Percentiles rank a stretch among this genome's conserved stretches.
These are phyloP conservation scores for Botryotinia narcissicola DNA, from an alignment of 2,329 filamentous ascomycete species.

Conservation along the genomic window DNA sequence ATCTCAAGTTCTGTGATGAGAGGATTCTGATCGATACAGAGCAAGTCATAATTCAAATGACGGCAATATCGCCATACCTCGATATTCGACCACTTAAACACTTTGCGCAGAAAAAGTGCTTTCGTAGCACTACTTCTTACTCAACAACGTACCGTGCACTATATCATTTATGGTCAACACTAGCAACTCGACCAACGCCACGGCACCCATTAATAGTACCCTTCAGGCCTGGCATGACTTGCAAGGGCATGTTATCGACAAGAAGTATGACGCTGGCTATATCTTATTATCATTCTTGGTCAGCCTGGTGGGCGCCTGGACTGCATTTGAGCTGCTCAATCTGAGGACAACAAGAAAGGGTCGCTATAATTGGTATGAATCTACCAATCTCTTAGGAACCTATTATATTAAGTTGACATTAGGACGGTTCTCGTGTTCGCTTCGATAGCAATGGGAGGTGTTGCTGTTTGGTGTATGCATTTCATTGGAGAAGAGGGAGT, in stretches of 20 bases:
- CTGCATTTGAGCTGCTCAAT: conserved; percentile 80
- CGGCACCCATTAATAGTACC: conserved; percentile 6
- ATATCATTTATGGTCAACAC: conserved; percentile 17
- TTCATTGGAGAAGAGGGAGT: conserved; percentile 82
- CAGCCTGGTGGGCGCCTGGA: conserved; percentile 73
- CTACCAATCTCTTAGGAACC: conserved; percentile 5
- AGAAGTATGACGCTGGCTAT: conserved; percentile 50
- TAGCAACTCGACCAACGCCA: conserved; percentile 16
- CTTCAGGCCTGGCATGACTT: conserved; percentile 19
- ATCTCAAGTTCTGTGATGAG: neutral
- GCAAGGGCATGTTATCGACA: conserved; percentile 26
- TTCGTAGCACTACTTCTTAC: neutral
- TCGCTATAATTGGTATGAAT: conserved; percentile 63
- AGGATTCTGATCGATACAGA: neutral
- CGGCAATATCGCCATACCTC: conserved; percentile 12
- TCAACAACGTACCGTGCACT: neutral
- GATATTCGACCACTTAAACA: neutral
- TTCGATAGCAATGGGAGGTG: conserved; percentile 69
- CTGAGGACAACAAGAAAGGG: conserved; percentile 68
- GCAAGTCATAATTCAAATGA: conserved; percentile 6
- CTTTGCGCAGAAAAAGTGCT: neutral
- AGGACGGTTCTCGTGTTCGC: conserved; percentile 63
- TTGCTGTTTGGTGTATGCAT: conserved; percentile 76
- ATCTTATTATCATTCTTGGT: conserved; percentile 66
- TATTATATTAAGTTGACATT: conserved; percentile 1